These are phyloP conservation scores for Acacia acuminata DNA, from an alignment of 306 rosid species.

Conservation along the genomic window DNA sequence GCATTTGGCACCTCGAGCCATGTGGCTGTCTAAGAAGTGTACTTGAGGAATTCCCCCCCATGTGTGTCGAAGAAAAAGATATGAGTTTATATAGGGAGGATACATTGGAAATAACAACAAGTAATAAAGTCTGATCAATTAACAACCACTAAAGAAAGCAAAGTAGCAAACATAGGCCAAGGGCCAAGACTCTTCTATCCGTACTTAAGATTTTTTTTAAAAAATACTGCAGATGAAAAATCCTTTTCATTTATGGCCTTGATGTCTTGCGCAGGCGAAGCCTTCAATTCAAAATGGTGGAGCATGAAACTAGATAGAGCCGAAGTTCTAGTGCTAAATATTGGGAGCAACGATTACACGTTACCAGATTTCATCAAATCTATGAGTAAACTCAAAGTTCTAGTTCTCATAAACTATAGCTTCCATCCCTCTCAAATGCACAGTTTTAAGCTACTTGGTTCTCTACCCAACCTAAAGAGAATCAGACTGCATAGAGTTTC, in stretches of 20 bases:
- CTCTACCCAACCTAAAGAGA: conserved; percentile 46
- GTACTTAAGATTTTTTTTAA: not conserved
- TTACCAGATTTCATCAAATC: conserved; percentile 47
- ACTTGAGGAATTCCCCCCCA: too few relatives aligned
- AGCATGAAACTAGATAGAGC: conserved; percentile 50
- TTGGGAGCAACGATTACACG: conserved; percentile 38
- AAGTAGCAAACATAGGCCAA: too few relatives aligned
- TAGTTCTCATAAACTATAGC: conserved; percentile 55
- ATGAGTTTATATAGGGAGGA: too few relatives aligned
- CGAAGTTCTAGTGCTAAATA: conserved; percentile 63
- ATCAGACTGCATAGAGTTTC: conserved; percentile 56
- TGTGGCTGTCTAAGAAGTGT: not conserved
- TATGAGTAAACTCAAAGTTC: conserved; percentile 56
- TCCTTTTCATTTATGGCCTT: not conserved
- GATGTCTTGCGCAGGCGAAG: conserved; percentile 58
- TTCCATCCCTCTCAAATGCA: conserved; percentile 41
- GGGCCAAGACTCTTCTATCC: too few relatives aligned
- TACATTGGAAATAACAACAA: too few relatives aligned
- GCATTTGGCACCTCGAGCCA: not conserved
- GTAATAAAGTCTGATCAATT: too few relatives aligned
- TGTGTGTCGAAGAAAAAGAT: too few relatives aligned
- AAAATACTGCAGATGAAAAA: not conserved
- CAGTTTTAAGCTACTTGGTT: conserved; percentile 41
- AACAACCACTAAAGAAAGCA: too few relatives aligned
- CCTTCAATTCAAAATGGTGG: conserved; percentile 49